Evolutionary conservation across 768 basidiomycete genomes (phyloP).

Genomic region (Leccinum disarticulatum): DNA sequence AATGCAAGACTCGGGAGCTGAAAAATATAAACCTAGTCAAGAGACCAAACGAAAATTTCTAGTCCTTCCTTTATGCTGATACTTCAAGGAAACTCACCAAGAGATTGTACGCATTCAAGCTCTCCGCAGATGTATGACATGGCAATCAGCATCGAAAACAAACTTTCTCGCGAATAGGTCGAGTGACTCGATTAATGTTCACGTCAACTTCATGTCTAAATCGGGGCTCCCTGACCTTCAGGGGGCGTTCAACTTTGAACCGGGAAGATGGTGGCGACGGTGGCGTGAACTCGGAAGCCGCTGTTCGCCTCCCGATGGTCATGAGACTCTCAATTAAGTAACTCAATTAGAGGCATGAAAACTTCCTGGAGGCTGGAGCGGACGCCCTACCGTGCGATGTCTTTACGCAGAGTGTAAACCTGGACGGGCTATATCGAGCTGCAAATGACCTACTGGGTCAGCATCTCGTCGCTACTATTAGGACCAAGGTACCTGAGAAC

Average conservation of each 20-base stretch:
- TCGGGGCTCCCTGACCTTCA: no score
- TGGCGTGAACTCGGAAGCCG: not conserved
- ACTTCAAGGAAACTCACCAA: not conserved
- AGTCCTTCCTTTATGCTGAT: not conserved
- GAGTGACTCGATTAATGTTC: not conserved
- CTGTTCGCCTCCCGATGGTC: not conserved
- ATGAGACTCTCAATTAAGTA: not conserved
- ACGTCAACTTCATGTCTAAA: not conserved
- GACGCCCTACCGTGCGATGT: not conserved
- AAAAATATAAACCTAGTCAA: no score
- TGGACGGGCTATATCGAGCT: not conserved
- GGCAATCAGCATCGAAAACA: not conserved
- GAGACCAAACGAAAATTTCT: no score
- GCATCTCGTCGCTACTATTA: no score
- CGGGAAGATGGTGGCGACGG: not conserved
- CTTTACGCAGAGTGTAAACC: not conserved
- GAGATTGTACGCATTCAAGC: not conserved
- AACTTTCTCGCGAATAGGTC: not conserved
- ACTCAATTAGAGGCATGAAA: not conserved
- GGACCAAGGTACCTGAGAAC: no score
- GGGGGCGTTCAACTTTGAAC: conserved; percentile 16
- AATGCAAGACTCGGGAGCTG: not conserved
- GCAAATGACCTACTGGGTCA: no score
- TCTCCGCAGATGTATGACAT: not conserved
- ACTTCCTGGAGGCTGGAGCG: not conserved